Conservation (phyloP, 2,329 filamentous ascomycete species). For the Ascochyta koolunga region DNA sequence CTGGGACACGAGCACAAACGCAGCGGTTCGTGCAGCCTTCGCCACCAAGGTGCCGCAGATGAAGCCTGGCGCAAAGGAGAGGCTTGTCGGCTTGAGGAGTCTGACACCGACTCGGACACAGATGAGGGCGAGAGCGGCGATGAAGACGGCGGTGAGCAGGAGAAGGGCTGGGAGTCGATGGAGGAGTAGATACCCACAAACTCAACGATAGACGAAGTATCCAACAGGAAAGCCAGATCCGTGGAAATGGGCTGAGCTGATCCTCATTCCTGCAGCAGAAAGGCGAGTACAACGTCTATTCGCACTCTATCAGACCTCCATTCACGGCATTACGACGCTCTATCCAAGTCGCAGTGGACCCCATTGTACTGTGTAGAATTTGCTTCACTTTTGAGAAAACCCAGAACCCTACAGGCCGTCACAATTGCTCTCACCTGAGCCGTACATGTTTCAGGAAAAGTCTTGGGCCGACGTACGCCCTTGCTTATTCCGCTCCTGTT, state of each 20-base stretch:
- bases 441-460: conserved; percentile 16
- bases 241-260: too few relatives aligned
- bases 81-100: conserved; percentile 74
- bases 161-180: conserved; percentile 51
- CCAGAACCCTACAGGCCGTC: conserved; percentile 2
- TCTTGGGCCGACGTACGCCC: conserved; percentile 8
- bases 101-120: conserved; percentile 67
- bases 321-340: not conserved
- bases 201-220: conserved; percentile 1
- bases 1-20: conserved; percentile 97
- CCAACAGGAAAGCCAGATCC: not conserved
- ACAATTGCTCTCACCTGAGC: conserved; percentile 7
- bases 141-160: conserved; percentile 38
- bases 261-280: too few relatives aligned
- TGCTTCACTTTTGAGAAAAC: not conserved
- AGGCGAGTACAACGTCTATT: too few relatives aligned
- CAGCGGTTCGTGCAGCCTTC: conserved; percentile 82
- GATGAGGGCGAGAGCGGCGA: conserved; percentile 56
- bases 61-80: conserved; percentile 71
- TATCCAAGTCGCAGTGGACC: conserved; percentile 1
- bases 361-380: not conserved
- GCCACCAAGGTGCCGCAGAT: conserved; percentile 68
- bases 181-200: conserved; percentile 45
- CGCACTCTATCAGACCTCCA: not conserved
- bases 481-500: conserved; percentile 17